Percentiles rank a stretch among this genome's conserved stretches.
These are phyloP conservation scores for Primulina eburnea DNA, from an alignment of 257 asterid species.

Conservation along the genomic window DNA sequence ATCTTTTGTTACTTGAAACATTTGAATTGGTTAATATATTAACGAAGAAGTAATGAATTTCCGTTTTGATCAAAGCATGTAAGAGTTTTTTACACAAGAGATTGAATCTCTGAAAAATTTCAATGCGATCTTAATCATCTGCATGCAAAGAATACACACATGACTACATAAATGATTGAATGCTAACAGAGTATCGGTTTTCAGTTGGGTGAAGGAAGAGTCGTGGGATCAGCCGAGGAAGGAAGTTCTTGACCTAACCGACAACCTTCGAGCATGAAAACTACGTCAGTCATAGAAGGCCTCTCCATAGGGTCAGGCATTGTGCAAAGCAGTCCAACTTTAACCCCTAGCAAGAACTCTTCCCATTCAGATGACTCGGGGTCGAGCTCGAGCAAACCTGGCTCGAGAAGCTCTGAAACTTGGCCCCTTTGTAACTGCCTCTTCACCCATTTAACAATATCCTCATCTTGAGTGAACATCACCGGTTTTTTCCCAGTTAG, in stretches of 20 bases:
- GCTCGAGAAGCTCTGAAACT: conserved; percentile 61
- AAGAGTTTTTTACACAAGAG: background rate
- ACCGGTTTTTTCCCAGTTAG: conserved; percentile 69
- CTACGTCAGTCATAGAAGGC: conserved; percentile 68
- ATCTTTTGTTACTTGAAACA: no score
- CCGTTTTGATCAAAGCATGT: background rate
- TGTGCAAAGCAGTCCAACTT: conserved; percentile 77
- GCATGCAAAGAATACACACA: conserved; percentile 37
- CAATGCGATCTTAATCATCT: conserved; percentile 4
- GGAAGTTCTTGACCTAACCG: conserved; percentile 64
- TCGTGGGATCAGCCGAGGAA: conserved; percentile 71
- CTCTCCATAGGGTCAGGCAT: conserved; percentile 67
- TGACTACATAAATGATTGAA: conserved; percentile 17
- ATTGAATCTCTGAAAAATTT: conserved; percentile 4
- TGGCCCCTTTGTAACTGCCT: conserved; percentile 74
- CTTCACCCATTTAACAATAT: conserved; percentile 85
- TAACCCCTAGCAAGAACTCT: conserved; percentile 67
- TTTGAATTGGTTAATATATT: background rate
- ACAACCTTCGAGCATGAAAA: conserved; percentile 83
- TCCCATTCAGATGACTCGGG: conserved; percentile 89
- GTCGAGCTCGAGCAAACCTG: conserved; percentile 72
- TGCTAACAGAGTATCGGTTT: background rate
- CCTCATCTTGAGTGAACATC: conserved; percentile 82
- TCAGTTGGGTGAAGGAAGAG: conserved; percentile 54
- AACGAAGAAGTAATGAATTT: background rate